Conservation (phyloP, 2,329 filamentous ascomycete genomes). For the Calonectria ilicicola region DNA sequence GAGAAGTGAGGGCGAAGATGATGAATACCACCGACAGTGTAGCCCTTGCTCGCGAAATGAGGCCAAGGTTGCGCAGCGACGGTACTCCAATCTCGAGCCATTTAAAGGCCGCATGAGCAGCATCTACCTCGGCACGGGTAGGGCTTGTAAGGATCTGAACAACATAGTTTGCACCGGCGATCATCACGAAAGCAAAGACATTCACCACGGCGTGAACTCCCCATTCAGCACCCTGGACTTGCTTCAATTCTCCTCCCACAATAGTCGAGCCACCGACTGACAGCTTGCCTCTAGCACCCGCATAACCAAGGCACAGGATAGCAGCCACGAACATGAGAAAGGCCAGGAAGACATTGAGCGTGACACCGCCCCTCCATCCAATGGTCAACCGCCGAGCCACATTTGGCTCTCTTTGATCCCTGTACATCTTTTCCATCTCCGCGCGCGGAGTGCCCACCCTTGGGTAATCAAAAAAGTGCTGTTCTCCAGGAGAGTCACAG, state of each 20-base stretch:
- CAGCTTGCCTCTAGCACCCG: conserved; percentile 48
- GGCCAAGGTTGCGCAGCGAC: conserved; percentile 61
- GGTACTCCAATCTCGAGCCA: conserved; percentile 68
- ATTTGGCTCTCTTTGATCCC: conserved; percentile 38
- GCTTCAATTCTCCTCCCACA: conserved; percentile 52
- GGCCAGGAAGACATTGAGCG: conserved; percentile 56
- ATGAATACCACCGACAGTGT: conserved; percentile 54
- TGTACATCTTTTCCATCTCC: conserved; percentile 42
- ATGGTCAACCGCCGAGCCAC: conserved; percentile 43
- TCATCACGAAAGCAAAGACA: conserved; percentile 54
- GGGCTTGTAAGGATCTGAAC: conserved; percentile 68
- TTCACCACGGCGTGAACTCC: conserved; percentile 60
- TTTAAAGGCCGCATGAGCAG: conserved; percentile 56
- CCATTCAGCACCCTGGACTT: conserved; percentile 51
- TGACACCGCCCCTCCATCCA: conserved; percentile 63
- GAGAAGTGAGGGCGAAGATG: conserved; percentile 56
- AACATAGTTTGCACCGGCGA: conserved; percentile 64
- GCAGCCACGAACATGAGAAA: conserved; percentile 52
- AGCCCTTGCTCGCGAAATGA: conserved; percentile 56
- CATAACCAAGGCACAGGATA: conserved; percentile 54
- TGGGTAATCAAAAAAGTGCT: conserved; percentile 30
- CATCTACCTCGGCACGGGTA: conserved; percentile 60
- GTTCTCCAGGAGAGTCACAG: conserved; percentile 26
- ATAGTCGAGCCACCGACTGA: conserved; percentile 52
- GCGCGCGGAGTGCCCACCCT: conserved; percentile 37